Conservation (phyloP, 2,329 filamentous ascomycete genomes). For the Ambrosiella xylebori region DNA sequence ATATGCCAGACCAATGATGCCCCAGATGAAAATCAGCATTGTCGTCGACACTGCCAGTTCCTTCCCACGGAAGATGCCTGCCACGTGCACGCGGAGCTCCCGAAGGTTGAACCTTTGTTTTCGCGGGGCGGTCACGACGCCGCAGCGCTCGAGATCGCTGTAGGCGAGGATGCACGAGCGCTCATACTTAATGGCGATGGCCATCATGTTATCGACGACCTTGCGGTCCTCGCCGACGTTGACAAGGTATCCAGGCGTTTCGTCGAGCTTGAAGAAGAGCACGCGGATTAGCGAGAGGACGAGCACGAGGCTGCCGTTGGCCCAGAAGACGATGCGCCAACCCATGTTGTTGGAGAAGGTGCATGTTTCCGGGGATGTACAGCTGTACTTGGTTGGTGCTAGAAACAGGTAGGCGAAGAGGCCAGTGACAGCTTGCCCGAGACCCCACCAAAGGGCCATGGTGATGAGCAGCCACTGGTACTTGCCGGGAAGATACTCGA, state of each 20-base stretch:
- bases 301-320: constrained; percentile 27
- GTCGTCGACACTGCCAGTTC: constrained; percentile 42
- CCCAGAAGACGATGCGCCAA: constrained; percentile 31
- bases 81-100: constrained; percentile 34
- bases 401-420: constrained; percentile 29
- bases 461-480: constrained; percentile 31
- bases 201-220: constrained; percentile 29
- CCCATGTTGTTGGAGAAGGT: constrained; percentile 28
- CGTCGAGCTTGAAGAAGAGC: constrained; percentile 29
- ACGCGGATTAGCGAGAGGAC: constrained; percentile 28
- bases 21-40: constrained; percentile 54
- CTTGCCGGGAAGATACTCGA: constrained; percentile 31
- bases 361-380: constrained; percentile 22
- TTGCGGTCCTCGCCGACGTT: constrained; percentile 27
- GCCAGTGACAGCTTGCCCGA: constrained; percentile 31
- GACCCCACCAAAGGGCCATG: constrained; percentile 32
- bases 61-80: constrained; percentile 45
- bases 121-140: constrained; percentile 20
- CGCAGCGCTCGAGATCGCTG: constrained; percentile 26
- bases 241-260: constrained; percentile 30
- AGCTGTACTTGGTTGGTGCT: constrained; percentile 25
- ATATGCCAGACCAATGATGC: constrained; percentile 53
- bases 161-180: constrained; percentile 21
- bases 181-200: constrained; percentile 26
- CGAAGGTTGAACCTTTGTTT: constrained; percentile 17